A percentile compares a stretch with the other conserved stretches of the same genome.
These are phyloP conservation scores for Musa beccarii DNA, from an alignment of 176 grass and related monocot species.

Conservation along the genomic window DNA sequence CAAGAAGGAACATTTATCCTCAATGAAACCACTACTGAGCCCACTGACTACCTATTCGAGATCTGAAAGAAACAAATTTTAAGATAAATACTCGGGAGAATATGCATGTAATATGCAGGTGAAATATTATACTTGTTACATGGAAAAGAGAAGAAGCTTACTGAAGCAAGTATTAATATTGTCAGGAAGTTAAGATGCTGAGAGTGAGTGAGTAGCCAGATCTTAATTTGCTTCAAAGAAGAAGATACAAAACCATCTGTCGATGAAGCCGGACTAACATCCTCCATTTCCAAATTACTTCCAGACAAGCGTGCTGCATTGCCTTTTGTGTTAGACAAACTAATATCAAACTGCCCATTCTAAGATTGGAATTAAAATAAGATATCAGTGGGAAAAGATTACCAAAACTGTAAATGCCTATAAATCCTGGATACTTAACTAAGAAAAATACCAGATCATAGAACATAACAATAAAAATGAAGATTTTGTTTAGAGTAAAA, in stretches of 20 bases:
- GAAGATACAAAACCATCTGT: slow-evolving; percentile 47
- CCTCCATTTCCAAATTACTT: slow-evolving; percentile 52
- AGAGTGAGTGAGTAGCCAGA: slow-evolving; percentile 73
- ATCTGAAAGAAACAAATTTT: neutral
- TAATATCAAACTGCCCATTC: neutral
- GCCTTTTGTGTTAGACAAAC: neutral
- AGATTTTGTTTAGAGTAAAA: neutral
- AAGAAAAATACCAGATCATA: neutral
- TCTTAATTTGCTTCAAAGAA: slow-evolving; percentile 54
- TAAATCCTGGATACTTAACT: neutral
- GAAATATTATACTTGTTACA: neutral
- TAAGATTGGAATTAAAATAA: neutral
- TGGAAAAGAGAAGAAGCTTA: slow-evolving; percentile 39
- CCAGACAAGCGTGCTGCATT: slow-evolving; percentile 76
- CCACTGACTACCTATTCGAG: neutral
- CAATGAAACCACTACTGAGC: neutral
- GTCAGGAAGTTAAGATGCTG: slow-evolving; percentile 69
- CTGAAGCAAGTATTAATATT: slow-evolving; percentile 92
- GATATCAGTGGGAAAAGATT: too few relatives aligned
- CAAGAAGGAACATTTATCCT: neutral
- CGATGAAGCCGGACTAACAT: slow-evolving; percentile 41
- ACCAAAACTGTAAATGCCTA: neutral
- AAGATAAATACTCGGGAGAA: too few relatives aligned
- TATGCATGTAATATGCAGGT: neutral
- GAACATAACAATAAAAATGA: neutral